Conservation (phyloP, 164 flowering plant genomes). For the Piper betle region DNA sequence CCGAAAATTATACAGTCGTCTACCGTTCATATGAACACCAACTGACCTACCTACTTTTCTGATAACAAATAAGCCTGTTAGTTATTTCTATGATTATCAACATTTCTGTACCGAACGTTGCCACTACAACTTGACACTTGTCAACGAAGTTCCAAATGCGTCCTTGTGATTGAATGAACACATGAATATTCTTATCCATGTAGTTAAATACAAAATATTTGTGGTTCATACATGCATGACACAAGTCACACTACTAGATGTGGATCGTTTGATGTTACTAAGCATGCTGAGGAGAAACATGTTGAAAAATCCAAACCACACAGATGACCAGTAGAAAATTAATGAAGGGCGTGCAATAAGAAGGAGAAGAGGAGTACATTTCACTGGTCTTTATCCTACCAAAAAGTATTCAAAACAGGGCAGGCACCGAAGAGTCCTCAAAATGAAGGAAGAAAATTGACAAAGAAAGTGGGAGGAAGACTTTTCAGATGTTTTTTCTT, state of each 20-base stretch:
- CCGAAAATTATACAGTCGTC: no score
- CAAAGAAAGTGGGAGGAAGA: slow-evolving; percentile 4
- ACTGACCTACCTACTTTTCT: no score
- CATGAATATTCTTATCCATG: no score
- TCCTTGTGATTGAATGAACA: no score
- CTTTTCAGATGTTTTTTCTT: slow-evolving; percentile 16
- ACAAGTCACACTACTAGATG: no score
- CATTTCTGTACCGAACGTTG: not conserved
- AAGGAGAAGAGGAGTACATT: no score
- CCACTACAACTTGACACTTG: not conserved
- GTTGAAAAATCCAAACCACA: not conserved
- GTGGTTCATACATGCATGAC: no score
- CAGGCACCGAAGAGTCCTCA: slow-evolving; percentile 10
- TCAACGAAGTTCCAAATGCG: no score
- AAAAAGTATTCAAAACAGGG: slow-evolving; percentile 7
- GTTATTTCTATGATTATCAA: not conserved
- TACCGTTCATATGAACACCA: not conserved
- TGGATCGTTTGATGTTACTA: no score
- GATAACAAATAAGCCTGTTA: not conserved
- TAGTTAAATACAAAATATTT: no score
- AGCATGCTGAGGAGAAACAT: no score
- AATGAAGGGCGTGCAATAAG: not conserved
- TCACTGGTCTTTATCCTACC: not conserved
- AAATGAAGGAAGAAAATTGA: slow-evolving; percentile 3
- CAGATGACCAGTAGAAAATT: not conserved